Evolutionary conservation across 2,329 filamentous ascomycete genomes (phyloP).

Genomic region (Xylaria sp.): DNA sequence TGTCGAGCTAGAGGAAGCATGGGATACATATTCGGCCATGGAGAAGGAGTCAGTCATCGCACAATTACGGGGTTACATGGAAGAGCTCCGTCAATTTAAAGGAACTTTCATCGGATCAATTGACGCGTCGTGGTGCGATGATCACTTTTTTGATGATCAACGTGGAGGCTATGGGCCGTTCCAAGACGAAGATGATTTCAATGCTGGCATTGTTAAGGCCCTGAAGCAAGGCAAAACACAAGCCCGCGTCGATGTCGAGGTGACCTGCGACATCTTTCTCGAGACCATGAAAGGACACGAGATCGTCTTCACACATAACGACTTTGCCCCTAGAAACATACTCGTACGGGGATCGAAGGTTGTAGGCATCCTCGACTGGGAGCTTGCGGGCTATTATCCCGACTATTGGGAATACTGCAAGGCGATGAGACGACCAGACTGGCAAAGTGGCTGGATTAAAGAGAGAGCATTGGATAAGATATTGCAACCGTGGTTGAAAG

Average conservation of each 20-base stretch:
- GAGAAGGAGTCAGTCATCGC: conserved; percentile 18
- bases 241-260: background rate
- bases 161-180: conserved; percentile 13
- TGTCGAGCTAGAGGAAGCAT: conserved; percentile 12
- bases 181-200: conserved; percentile 15
- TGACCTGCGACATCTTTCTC: conserved; percentile 17
- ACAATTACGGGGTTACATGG: conserved; percentile 17
- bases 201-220: conserved; percentile 15
- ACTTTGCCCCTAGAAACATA: conserved; percentile 27
- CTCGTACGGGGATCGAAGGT: conserved; percentile 25
- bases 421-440: conserved; percentile 19
- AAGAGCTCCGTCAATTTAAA: conserved; percentile 16
- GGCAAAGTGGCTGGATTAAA: conserved; percentile 21
- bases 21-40: conserved; percentile 16
- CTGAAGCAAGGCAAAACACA: conserved; percentile 9
- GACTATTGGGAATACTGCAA: conserved; percentile 30
- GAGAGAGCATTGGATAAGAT: conserved; percentile 20
- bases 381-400: conserved; percentile 25
- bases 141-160: conserved; percentile 9
- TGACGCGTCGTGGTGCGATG: conserved; percentile 17
- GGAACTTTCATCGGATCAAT: conserved; percentile 20
- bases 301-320: conserved; percentile 25
- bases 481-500: conserved; percentile 12
- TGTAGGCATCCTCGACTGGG: conserved; percentile 26
- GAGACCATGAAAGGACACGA: conserved; percentile 19